Base-by-base conservation (phyloP, 1,284 basidiomycete genomes). In the Apiotrichum porosum region DNA sequence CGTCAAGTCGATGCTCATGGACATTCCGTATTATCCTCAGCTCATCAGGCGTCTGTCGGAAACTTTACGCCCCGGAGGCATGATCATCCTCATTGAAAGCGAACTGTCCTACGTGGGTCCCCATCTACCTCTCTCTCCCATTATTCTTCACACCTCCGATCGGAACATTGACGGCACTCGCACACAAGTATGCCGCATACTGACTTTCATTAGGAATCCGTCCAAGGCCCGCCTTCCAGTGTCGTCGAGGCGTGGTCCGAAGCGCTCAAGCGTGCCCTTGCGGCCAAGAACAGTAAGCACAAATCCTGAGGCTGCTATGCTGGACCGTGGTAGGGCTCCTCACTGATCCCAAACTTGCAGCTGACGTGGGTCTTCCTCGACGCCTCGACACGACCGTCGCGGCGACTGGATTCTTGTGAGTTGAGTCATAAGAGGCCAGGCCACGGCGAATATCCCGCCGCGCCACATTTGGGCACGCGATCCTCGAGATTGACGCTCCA, bases 41-140 rank as follows among this genome's bases (percentile, higher is more conserved):
- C 44, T 73, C 13, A 37, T 72, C 23, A 57, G 64, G 40, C 50
- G 65, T 17, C 59, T 72, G 2, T 63, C 69, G 1, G 39, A 60
- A 10, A 42, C 63, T 2, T 54, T 73, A 6, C 56, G 61, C 18
- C 63, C 61, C 0, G 63, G 62, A 10, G 71, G 71, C 1, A 32
- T 72, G 40, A 44, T 73, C 19, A 56, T 72, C 3, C 47, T 72
- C 17, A 63, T 67, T 9, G 71, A 73, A 50, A 47, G 49, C 23
- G 65, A 69, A 33, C 50, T 63, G 3, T 49, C 46, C 21, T 69
- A 60, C 37, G 71, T 73, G 18, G 14, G 5, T 42, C 17, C 21
- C 34, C 10, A 19, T 4, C 38, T 8, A 3, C 26, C 21, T 4
- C 6, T 12, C 12, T 42, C 3, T 6, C 3, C n/a, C n/a, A 5